Conservation (phyloP, 768 basidiomycete species). For the Royoungia palumana region DNA sequence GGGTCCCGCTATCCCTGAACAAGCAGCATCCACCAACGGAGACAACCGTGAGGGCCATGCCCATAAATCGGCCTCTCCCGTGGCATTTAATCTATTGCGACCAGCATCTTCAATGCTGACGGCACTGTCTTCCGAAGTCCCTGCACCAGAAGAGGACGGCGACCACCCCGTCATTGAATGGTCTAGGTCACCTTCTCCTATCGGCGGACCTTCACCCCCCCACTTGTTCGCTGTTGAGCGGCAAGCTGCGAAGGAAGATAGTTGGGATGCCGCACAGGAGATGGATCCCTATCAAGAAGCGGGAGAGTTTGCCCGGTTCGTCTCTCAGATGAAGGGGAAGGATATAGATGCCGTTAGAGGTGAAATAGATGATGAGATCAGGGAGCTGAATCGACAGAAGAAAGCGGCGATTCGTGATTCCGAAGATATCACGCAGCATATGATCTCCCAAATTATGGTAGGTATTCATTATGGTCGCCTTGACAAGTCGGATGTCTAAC, state of each 20-base stretch:
- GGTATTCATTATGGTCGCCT: conserved; percentile 8
- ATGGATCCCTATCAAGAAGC: conserved; percentile 78
- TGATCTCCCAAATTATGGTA: conserved; percentile 84
- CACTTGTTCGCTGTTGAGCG: conserved; percentile 18
- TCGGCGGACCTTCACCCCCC: neutral
- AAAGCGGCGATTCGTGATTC: conserved; percentile 91
- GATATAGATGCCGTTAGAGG: conserved; percentile 75
- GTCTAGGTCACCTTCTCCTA: conserved; percentile 41
- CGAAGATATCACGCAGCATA: conserved; percentile 93
- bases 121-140: neutral
- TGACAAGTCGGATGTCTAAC: conserved; percentile 7
- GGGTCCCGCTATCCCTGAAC: neutral
- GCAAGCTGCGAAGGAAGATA: conserved; percentile 33
- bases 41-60: conserved; percentile 7
- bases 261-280: conserved; percentile 85
- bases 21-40: conserved; percentile 17
- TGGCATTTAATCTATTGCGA: conserved; percentile 4
- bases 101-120: conserved; percentile 12
- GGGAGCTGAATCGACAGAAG: conserved; percentile 71
- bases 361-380: conserved; percentile 93
- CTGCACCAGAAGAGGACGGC: conserved; percentile 13
- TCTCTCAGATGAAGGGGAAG: conserved; percentile 87
- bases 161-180: conserved; percentile 31
- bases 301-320: conserved; percentile 87
- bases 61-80: neutral